A percentile compares a stretch with the other conserved stretches of the same genome.
Evolutionary conservation across 352 stramenopile species (phyloP).

Genomic region (Pythium oligandrum): DNA sequence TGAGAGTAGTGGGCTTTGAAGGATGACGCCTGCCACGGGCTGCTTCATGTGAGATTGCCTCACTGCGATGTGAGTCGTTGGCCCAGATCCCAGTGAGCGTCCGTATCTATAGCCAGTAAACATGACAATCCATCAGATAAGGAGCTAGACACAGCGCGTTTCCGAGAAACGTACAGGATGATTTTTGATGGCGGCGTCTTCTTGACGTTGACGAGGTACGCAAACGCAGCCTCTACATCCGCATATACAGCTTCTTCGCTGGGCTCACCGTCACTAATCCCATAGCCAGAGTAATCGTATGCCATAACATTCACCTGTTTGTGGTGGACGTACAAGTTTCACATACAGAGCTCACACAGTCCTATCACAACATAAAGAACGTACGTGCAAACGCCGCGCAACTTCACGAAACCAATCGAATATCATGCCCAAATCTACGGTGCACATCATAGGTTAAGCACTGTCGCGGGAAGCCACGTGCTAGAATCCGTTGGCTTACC

Average conservation of each 20-base stretch:
- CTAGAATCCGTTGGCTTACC: constrained; percentile 18
- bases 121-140: background rate
- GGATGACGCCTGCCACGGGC: constrained; percentile 93
- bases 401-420: constrained; percentile 97
- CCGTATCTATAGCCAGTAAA: constrained; percentile 57
- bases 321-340: too few relatives aligned
- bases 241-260: constrained; percentile 94
- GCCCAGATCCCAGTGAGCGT: constrained; percentile 89
- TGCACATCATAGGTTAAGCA: background rate
- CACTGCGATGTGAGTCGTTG: constrained; percentile 95
- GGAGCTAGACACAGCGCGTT: background rate
- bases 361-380: background rate
- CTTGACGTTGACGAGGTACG: constrained; percentile 92
- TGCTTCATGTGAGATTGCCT: constrained; percentile 89
- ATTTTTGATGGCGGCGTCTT: constrained; percentile 91
- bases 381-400: constrained; percentile 62
- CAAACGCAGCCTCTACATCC: constrained; percentile 94
- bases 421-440: constrained; percentile 94
- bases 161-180: constrained; percentile 81
- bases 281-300: constrained; percentile 98
- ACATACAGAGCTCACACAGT: too few relatives aligned
- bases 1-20: constrained; percentile 95
- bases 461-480: too few relatives aligned
- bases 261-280: constrained; percentile 91
- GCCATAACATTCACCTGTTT: constrained; percentile 82